These are phyloP conservation scores for Epichloe baconii DNA, from an alignment of 2,329 filamentous ascomycete genomes.

Conservation along the genomic window DNA sequence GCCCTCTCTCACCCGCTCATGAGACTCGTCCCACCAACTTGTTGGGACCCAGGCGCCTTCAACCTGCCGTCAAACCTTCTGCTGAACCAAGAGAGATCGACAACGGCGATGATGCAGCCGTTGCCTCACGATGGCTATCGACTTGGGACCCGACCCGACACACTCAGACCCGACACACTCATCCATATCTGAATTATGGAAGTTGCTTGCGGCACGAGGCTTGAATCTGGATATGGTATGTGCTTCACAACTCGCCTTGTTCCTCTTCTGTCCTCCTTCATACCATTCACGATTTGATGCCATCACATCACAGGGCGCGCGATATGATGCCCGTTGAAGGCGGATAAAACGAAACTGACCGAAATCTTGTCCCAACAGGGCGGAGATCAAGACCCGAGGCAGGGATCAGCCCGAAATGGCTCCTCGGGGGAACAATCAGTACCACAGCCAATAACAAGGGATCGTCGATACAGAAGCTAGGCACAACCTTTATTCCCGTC, in stretches of 20 bases:
- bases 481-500: constrained; percentile 42
- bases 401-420: constrained; percentile 22
- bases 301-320: not conserved
- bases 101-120: not conserved
- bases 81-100: not conserved
- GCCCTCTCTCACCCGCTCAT: no score
- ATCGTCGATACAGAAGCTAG: constrained; percentile 23
- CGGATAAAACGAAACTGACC: not conserved
- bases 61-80: not conserved
- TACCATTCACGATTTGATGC: no score
- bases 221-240: constrained; percentile 4
- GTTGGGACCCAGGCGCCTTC: not conserved
- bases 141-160: not conserved
- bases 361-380: not conserved
- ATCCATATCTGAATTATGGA: not conserved
- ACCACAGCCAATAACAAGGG: constrained; percentile 19
- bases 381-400: constrained; percentile 16
- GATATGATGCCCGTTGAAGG: not conserved
- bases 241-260: not conserved
- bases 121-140: constrained; percentile 4
- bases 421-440: constrained; percentile 23
- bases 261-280: no score
- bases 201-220: constrained; percentile 1
- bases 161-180: not conserved
- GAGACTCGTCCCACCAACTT: no score